A percentile compares a stretch with the other conserved stretches of the same genome.
Evolutionary conservation across 371 early-diverging fungal genomes (phyloP).

Genomic region (Syncephalastrum sp.): DNA sequence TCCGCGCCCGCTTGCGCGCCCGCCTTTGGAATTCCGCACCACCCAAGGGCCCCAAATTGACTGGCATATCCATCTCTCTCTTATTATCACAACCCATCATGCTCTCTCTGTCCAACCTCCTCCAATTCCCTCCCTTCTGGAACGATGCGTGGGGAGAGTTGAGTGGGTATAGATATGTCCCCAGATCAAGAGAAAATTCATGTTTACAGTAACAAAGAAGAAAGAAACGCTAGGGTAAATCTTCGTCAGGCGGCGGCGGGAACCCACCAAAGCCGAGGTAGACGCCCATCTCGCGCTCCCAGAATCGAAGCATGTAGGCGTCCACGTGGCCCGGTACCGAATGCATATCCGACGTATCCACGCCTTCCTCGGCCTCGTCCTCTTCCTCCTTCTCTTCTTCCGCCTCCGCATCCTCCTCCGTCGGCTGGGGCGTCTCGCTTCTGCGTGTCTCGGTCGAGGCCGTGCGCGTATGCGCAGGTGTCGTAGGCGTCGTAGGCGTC

Average conservation of each 20-base stretch:
- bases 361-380: slow-evolving; percentile 13
- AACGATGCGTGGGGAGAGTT: too few relatives aligned
- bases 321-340: slow-evolving; percentile 64
- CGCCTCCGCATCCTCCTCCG: slow-evolving; percentile 6
- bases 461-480: not conserved
- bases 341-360: slow-evolving; percentile 33
- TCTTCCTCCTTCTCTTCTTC: slow-evolving; percentile 14
- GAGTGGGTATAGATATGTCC: too few relatives aligned
- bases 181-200: slow-evolving; percentile 1
- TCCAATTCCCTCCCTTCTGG: too few relatives aligned
- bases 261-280: slow-evolving; percentile 64
- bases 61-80: too few relatives aligned
- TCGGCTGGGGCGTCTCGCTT: too few relatives aligned
- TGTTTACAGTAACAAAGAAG: not conserved
- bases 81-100: too few relatives aligned
- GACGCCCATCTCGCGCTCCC: slow-evolving; percentile 58
- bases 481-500: not conserved
- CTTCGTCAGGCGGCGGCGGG: slow-evolving; percentile 20
- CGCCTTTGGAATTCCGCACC: not conserved
- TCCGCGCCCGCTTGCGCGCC: not conserved
- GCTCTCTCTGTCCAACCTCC: too few relatives aligned
- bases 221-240: not conserved
- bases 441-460: not conserved
- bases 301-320: slow-evolving; percentile 69
- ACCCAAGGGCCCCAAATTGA: not conserved